phyloP scores from a whole-genome alignment of 2,329 filamentous ascomycete species.

The Acrodontium crateriforme region DNA sequence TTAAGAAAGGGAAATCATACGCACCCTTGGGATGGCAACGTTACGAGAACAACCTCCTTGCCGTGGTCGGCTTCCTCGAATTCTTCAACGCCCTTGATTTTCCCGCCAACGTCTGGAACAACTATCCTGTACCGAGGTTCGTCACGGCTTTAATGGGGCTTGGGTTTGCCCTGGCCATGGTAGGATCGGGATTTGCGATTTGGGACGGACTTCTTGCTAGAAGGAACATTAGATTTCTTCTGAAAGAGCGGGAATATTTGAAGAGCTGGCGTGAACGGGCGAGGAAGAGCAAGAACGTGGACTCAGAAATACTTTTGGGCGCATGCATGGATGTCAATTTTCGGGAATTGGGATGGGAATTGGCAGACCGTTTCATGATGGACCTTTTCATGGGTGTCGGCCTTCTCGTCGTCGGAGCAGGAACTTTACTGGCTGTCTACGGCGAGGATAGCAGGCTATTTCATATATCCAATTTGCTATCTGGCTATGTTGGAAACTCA shows the following conservation, averaged over 20 bases:
- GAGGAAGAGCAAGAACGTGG: constrained; percentile 2
- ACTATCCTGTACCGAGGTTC: constrained; percentile 35
- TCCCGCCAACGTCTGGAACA: constrained; percentile 45
- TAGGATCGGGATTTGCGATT: constrained; percentile 33
- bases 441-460: constrained; percentile 32
- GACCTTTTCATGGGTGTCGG: constrained; percentile 38
- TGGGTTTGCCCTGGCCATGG: constrained; percentile 34
- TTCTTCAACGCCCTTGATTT: constrained; percentile 44
- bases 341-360: constrained; percentile 38
- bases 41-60: constrained; percentile 24
- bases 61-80: constrained; percentile 38
- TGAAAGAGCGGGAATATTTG: constrained; percentile 27
- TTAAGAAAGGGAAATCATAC: too few species aligned
- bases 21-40: too few species aligned
- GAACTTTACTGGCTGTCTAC: constrained; percentile 41
- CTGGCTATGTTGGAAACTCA: constrained; percentile 42
- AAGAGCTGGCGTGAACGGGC: constrained; percentile 16
- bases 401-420: constrained; percentile 36
- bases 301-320: too few species aligned
- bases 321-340: constrained; percentile 31
- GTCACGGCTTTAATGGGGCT: constrained; percentile 40
- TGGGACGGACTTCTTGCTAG: constrained; percentile 31
- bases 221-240: constrained; percentile 34
- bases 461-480: constrained; percentile 37
- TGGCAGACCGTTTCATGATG: constrained; percentile 38